Evolutionary conservation across 148 eudicot genomes (phyloP), one percentile per base, ranked within the genome.

Genomic region (Vaccinium macrocarpon): DNA sequence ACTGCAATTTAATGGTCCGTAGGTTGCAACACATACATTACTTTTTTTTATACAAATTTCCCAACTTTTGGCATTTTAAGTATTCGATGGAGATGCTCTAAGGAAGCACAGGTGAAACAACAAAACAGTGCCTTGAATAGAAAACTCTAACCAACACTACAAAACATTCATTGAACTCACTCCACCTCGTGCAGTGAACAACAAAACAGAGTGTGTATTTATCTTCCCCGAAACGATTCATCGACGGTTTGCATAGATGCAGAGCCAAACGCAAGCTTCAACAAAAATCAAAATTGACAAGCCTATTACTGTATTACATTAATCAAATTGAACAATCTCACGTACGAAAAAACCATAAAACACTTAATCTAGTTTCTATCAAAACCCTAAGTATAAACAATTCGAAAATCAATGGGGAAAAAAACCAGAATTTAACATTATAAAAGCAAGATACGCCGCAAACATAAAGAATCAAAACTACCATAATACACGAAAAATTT

Each of bases 121-220:
- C 29, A 80, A 61, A 79, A 27, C 29, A 61, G 53, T n/a, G 5
- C 42, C 23, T 21, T 21, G 21, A 15, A n/a, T 8, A 61, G 16
- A 80, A 80, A 80, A 38, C 70, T n/a, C 70, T n/a, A 62, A 8
- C 70, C 68, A 62, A 62, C 68, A 62, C 11, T 21, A 59, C 18
- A 57, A 57, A n/a, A 57, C n/a, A 61, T 21, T 7, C 25, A 61
- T 25, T n/a, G 68, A 62, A n/a, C 68, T 62, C 27, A 6, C 64
- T 21, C 23, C 11, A n/a, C 27, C 64, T 61, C 3, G 66, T n/a
- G 12, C 70, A 18, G 21, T 56, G 16, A 56, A 7, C 61, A 56
- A 56, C 62, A 57, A 57, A 57, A 18, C n/a, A 18, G 5, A 3
- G 46, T 6, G 62, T 57, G 62, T 18, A 57, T 57, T 57, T 16